Evolutionary conservation across 2,329 filamentous ascomycete species (phyloP), one percentile per base, ranked within the genome.

Genomic region (Dryadomyces quercus-mongolicae): DNA sequence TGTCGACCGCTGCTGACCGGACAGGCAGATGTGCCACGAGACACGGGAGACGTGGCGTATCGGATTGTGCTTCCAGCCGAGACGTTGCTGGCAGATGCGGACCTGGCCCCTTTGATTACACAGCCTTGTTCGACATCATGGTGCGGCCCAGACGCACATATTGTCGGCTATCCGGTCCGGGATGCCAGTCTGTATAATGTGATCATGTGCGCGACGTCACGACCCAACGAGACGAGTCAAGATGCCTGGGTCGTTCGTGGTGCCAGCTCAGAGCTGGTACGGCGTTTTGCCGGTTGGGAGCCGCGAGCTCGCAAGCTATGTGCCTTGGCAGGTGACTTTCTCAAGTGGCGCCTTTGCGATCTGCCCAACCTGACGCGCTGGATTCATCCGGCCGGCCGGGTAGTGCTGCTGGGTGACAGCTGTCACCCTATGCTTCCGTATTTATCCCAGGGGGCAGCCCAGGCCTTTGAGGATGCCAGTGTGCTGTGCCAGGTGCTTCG

Each of bases 341-440:
- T 70, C 56, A 74, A 75, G 59, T 75, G 73, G 73, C 67, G 68
- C 5, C 67, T 75, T 4, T 70, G 66, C 54, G 72, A 74, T 58
- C 65, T 72, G 31, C 63, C 64, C 18, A 62, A 66, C 38, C 62
- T 75, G 45, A 57, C 64, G 2, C 62, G 62, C n/a, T 76, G 71
- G 73, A 64, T 67, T 0, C 68, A 71, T 58, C 64, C 65, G 0
- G 61, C 59, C 1, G 70, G 70, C n/a, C 69, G 66, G 36, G 69
- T 66, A 13, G 65, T 65, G 20, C 62, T 75, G 34, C 62, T 74
- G 2, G 73, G 72, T 3, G 73, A 75, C 54, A 62, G 67, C 13
- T 71, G 68, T 54, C 72, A 76, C 59, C 71, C 72, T 0, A 75
- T 74, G 63, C 66, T 75, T 9, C 73, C 73, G 0, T 75, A 75